phyloP scores from a whole-genome alignment of 495 filamentous ascomycete genomes.

The Talaromyces liani region DNA sequence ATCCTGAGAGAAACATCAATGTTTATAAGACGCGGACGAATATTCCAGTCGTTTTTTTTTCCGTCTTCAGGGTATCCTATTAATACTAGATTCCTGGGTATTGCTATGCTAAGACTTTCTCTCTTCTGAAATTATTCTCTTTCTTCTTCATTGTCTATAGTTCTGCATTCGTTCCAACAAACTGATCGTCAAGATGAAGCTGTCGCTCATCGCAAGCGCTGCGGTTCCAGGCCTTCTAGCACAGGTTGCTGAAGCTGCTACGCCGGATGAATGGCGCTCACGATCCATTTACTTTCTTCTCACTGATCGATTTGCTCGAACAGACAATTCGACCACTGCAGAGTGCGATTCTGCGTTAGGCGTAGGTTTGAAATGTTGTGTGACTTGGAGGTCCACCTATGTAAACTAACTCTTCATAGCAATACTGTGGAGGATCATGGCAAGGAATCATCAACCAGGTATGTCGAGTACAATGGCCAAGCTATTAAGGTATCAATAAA shows the following conservation, averaged over 20 bases:
- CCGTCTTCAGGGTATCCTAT: background rate
- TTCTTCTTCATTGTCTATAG: background rate
- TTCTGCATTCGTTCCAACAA: background rate
- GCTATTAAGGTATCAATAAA: background rate
- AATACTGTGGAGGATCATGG: constrained; percentile 73
- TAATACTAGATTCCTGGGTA: background rate
- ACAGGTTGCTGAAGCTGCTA: constrained; percentile 23
- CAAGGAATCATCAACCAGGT: constrained; percentile 62
- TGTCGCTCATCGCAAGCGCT: background rate
- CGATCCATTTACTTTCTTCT: constrained; percentile 69
- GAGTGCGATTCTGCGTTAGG: constrained; percentile 35
- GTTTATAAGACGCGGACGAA: background rate
- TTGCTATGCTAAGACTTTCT: background rate
- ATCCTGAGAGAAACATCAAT: background rate
- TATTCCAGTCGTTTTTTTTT: background rate
- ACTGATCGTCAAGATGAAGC: constrained; percentile 11
- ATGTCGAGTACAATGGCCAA: constrained; percentile 9
- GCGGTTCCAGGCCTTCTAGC: constrained; percentile 7
- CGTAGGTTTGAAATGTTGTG: background rate
- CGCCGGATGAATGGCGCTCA: constrained; percentile 49
- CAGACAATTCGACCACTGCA: constrained; percentile 54
- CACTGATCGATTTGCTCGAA: constrained; percentile 67
- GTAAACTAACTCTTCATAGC: constrained; percentile 11
- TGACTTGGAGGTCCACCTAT: background rate
- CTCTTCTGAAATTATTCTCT: background rate